phyloP scores from a whole-genome alignment of 805 yeast genomes.

The Lipomyces lipofer region DNA sequence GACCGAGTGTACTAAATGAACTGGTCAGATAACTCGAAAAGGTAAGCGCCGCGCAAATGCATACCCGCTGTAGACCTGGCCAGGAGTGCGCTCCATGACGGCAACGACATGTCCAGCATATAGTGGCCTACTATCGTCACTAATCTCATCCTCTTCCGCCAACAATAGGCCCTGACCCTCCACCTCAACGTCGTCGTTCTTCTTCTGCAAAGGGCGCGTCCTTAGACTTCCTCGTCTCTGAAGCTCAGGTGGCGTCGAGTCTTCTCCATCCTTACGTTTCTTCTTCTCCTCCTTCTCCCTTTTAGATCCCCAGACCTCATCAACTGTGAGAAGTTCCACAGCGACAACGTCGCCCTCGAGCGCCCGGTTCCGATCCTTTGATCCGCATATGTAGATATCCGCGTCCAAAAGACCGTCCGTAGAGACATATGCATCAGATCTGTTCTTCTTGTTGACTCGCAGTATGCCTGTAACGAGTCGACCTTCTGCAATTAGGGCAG shows the following conservation, averaged over 20 bases:
- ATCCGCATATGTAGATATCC: slow-evolving; percentile 95
- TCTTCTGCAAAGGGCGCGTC: slow-evolving; percentile 95
- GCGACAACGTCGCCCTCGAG: slow-evolving; percentile 96
- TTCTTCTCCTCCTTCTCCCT: slow-evolving; percentile 97
- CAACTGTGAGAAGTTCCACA: slow-evolving; percentile 88
- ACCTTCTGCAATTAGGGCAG: slow-evolving; percentile 86
- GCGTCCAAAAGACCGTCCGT: slow-evolving; percentile 95
- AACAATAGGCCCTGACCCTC: slow-evolving; percentile 92
- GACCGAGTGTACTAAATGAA: slow-evolving; percentile 73
- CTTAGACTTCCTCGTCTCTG: slow-evolving; percentile 87
- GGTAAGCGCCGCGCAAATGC: neutral
- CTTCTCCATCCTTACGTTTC: slow-evolving; percentile 62
- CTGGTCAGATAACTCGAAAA: neutral
- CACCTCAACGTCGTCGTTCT: slow-evolving; percentile 97
- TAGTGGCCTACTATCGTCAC: slow-evolving; percentile 87
- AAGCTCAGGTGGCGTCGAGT: slow-evolving; percentile 57
- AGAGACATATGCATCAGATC: slow-evolving; percentile 98
- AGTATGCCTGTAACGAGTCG: slow-evolving; percentile 87
- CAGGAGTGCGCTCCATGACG: slow-evolving; percentile 94
- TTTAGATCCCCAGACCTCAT: slow-evolving; percentile 96
- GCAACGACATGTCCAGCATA: slow-evolving; percentile 99
- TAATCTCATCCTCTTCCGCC: slow-evolving; percentile 93
- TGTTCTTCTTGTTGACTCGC: slow-evolving; percentile 91
- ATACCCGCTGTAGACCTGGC: slow-evolving; percentile 73
- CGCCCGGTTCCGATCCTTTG: slow-evolving; percentile 97